phyloP scores from a whole-genome alignment of 192 early-diverging fungal genomes.

The Spinellus fusiger region DNA sequence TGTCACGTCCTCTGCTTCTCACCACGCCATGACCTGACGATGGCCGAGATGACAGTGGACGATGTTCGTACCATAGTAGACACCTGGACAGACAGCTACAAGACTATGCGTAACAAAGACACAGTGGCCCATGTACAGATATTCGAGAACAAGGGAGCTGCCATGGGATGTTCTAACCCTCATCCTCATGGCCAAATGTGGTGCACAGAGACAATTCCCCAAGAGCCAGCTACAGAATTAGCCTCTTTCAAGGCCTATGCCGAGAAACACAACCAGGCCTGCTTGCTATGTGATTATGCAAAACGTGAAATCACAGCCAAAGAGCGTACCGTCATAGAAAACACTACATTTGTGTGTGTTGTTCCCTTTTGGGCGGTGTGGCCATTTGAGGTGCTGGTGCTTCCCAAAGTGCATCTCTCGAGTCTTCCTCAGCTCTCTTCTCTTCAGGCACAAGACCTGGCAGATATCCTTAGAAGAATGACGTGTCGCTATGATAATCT shows the following conservation, averaged over 20 bases:
- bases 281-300: slow-evolving; percentile 83
- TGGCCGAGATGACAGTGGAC: slow-evolving; percentile 73
- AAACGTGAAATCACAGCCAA: slow-evolving; percentile 39
- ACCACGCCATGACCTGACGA: slow-evolving; percentile 79
- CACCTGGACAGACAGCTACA: slow-evolving; percentile 66
- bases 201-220: slow-evolving; percentile 80
- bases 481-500: slow-evolving; percentile 91
- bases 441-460: slow-evolving; percentile 57
- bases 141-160: slow-evolving; percentile 96
- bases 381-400: slow-evolving; percentile 92
- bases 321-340: slow-evolving; percentile 65
- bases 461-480: slow-evolving; percentile 67
- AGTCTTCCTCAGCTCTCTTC: slow-evolving; percentile 45
- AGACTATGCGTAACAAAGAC: slow-evolving; percentile 41
- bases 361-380: slow-evolving; percentile 97
- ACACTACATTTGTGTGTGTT: slow-evolving; percentile 72
- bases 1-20: slow-evolving; percentile 94
- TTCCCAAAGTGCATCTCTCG: slow-evolving; percentile 59
- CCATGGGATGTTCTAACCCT: slow-evolving; percentile 97
- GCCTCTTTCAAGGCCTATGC: slow-evolving; percentile 55
- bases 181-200: slow-evolving; percentile 96
- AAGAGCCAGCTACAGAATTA: slow-evolving; percentile 74
- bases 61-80: slow-evolving; percentile 66
- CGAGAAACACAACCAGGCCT: slow-evolving; percentile 43
- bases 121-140: slow-evolving; percentile 81